A percentile compares a stretch with the other conserved stretches of the same genome.
Evolutionary conservation across 352 stramenopile genomes (phyloP).

Genomic region (Blastocystis sp.): DNA sequence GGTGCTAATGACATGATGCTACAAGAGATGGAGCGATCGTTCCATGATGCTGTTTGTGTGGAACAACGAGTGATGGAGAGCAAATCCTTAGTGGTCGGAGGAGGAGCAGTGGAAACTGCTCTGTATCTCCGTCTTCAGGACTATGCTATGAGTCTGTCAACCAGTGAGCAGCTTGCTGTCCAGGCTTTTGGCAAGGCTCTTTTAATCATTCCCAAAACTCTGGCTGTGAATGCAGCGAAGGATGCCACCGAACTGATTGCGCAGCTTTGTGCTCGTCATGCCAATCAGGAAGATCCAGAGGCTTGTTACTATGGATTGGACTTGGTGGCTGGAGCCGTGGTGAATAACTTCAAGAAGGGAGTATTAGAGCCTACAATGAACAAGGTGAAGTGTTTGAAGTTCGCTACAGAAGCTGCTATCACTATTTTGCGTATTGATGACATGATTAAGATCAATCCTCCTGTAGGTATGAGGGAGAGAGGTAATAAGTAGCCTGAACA

Average conservation of each 20-base stretch:
- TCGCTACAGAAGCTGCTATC: slow-evolving; percentile 96
- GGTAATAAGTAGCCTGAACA: slow-evolving; percentile 23
- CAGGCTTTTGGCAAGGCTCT: slow-evolving; percentile 94
- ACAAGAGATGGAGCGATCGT: slow-evolving; percentile 96
- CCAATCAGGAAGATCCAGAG: slow-evolving; percentile 66
- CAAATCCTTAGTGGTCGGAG: slow-evolving; percentile 92
- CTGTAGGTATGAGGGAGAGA: slow-evolving; percentile 31
- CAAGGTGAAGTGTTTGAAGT: slow-evolving; percentile 98
- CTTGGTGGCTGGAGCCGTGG: slow-evolving; percentile 79
- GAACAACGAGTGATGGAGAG: slow-evolving; percentile 99
- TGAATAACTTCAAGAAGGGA: slow-evolving; percentile 87
- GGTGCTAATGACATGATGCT: slow-evolving; percentile 98
- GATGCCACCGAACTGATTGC: slow-evolving; percentile 95
- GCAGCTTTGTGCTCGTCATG: slow-evolving; percentile 86
- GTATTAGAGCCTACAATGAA: slow-evolving; percentile 98
- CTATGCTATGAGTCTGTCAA: slow-evolving; percentile 89
- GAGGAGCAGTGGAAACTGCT: slow-evolving; percentile 90
- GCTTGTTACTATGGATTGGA: slow-evolving; percentile 85
- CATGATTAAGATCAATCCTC: slow-evolving; percentile 87
- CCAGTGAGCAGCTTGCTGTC: slow-evolving; percentile 94
- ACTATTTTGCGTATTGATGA: slow-evolving; percentile 99
- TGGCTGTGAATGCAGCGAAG: slow-evolving; percentile 96
- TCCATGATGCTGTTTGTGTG: slow-evolving; percentile 97
- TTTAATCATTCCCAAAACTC: slow-evolving; percentile 96
- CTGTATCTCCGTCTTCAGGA: slow-evolving; percentile 94